Evolutionary conservation across 2,329 filamentous ascomycete genomes (phyloP).

Genomic region (Sordariomycetes sp.): DNA sequence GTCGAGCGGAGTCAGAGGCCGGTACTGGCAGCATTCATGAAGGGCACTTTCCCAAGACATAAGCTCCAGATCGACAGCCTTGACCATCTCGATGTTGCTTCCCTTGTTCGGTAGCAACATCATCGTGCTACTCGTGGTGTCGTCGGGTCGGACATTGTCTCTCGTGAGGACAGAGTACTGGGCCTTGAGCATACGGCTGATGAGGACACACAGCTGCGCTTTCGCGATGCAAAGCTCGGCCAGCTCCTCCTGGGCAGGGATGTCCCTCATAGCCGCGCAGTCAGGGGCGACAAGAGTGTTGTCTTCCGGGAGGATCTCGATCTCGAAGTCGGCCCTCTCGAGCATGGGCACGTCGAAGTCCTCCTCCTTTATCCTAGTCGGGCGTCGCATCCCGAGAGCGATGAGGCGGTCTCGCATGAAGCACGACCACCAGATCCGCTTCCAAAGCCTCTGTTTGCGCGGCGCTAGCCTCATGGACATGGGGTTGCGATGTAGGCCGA

Average conservation of each 20-base stretch:
- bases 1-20: conserved; percentile 40
- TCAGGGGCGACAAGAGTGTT: conserved; percentile 58
- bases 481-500: conserved; percentile 83
- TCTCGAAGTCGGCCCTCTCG: conserved; percentile 74
- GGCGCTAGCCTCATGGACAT: conserved; percentile 62
- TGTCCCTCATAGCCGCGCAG: conserved; percentile 61
- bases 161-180: conserved; percentile 89
- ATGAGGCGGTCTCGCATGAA: conserved; percentile 92
- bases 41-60: conserved; percentile 66
- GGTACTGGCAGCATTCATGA: conserved; percentile 61
- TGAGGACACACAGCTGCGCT: conserved; percentile 78
- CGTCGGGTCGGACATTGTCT: conserved; percentile 67
- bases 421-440: conserved; percentile 95
- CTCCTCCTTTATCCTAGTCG: conserved; percentile 84
- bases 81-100: conserved; percentile 71
- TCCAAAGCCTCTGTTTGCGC: conserved; percentile 74
- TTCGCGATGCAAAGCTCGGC: conserved; percentile 88
- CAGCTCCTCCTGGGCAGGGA: conserved; percentile 63
- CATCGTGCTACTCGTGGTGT: conserved; percentile 67
- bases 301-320: conserved; percentile 54
- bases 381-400: conserved; percentile 84
- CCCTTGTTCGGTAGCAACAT: conserved; percentile 87
- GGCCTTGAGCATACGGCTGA: conserved; percentile 79
- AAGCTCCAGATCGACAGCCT: conserved; percentile 68
- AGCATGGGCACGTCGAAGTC: conserved; percentile 94